These are phyloP conservation scores for Cladophialophora bantiana DNA, from an alignment of 2,329 filamentous ascomycete genomes.

Conservation along the genomic window DNA sequence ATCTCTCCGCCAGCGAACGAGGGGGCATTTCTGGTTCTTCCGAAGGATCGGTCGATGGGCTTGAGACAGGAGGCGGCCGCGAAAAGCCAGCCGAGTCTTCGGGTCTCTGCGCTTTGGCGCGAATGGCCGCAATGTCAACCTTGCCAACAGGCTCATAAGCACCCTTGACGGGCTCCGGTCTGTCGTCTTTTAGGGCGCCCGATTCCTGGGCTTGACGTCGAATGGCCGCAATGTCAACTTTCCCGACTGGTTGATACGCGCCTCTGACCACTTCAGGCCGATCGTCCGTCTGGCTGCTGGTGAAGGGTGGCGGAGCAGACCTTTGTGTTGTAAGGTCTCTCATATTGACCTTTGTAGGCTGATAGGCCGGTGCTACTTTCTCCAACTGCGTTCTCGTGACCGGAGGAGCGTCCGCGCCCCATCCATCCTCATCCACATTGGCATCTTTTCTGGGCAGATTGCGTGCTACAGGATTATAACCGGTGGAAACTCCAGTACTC, in stretches of 20 bases:
- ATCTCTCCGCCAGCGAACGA: conserved; percentile 76
- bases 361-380: conserved; percentile 90
- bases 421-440: conserved; percentile 79
- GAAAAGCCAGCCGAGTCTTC: conserved; percentile 43
- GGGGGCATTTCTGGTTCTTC: conserved; percentile 60
- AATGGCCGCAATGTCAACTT: conserved; percentile 95
- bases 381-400: conserved; percentile 86
- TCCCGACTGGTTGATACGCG: conserved; percentile 90
- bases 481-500: conserved; percentile 59
- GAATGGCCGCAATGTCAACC: conserved; percentile 94
- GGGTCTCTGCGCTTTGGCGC: conserved; percentile 77
- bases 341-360: conserved; percentile 95
- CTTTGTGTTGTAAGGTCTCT: conserved; percentile 79
- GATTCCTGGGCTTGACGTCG: conserved; percentile 73
- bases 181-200: conserved; percentile 68
- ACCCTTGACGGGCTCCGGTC: conserved; percentile 85
- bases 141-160: conserved; percentile 95
- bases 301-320: conserved; percentile 67
- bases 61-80: conserved; percentile 47
- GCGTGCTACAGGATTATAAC: conserved; percentile 70
- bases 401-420: conserved; percentile 92
- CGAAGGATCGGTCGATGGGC: conserved; percentile 53
- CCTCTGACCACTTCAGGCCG: conserved; percentile 76
- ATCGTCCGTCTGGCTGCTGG: conserved; percentile 56
- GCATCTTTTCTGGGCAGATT: conserved; percentile 54